These are phyloP conservation scores for Macaranga tanarius DNA, from an alignment of 441 rosid species.

Conservation along the genomic window DNA sequence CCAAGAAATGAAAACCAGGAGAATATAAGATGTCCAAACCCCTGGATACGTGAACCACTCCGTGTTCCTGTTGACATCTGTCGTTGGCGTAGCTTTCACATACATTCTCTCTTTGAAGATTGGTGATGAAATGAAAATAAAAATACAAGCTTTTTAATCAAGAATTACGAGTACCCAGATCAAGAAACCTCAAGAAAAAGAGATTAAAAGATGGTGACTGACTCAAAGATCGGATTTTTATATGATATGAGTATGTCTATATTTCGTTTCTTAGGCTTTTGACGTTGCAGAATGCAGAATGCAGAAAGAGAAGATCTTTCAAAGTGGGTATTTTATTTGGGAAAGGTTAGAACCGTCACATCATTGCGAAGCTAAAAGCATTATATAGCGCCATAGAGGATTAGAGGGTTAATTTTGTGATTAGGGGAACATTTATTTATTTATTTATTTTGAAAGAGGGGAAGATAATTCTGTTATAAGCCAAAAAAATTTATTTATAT, in stretches of 20 bases:
- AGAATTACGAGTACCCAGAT: slow-evolving; percentile 4
- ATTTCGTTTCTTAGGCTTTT: background rate
- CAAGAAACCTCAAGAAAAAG: background rate
- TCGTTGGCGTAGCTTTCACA: slow-evolving; percentile 73
- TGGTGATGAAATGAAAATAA: background rate
- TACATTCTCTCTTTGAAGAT: slow-evolving; percentile 42
- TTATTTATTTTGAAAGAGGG: too few relatives aligned
- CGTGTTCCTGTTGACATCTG: slow-evolving; percentile 92
- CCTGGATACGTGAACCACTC: slow-evolving; percentile 99
- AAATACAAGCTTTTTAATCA: background rate
- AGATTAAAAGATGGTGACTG: slow-evolving; percentile 10
- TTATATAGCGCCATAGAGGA: background rate
- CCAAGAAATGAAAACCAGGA: slow-evolving; percentile 80
- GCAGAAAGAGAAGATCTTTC: background rate
- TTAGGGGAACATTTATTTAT: too few relatives aligned
- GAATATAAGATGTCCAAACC: slow-evolving; percentile 79
- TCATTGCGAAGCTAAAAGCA: background rate
- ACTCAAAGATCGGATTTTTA: slow-evolving; percentile 16
- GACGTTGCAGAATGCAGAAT: slow-evolving; percentile 9
- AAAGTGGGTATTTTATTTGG: background rate
- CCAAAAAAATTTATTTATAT: too few relatives aligned
- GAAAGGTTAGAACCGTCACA: background rate
- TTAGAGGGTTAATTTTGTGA: background rate
- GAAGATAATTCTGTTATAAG: too few relatives aligned
- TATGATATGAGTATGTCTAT: background rate